Percentiles rank a stretch among this genome's conserved stretches.
Evolutionary conservation across 2,329 filamentous ascomycete genomes (phyloP).

Genomic region (Cryphonectria nitschkei): DNA sequence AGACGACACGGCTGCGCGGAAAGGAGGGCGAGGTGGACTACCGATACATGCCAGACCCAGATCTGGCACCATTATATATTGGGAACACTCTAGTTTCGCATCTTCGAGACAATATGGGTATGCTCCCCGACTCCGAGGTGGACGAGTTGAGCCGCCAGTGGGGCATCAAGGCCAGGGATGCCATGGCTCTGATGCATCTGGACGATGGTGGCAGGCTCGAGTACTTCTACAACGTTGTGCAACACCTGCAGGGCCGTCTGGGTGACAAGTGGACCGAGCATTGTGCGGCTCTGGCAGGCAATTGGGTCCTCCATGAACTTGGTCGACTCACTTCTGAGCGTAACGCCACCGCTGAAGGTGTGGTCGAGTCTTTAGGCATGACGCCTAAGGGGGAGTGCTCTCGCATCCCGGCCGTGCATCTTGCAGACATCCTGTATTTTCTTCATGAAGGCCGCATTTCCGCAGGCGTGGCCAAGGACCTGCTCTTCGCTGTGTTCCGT

Average conservation of each 20-base stretch:
- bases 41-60: slow-evolving; percentile 96
- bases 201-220: slow-evolving; percentile 80
- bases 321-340: slow-evolving; percentile 65
- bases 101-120: slow-evolving; percentile 66
- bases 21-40: slow-evolving; percentile 99
- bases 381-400: slow-evolving; percentile 51
- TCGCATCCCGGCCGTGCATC: slow-evolving; percentile 49
- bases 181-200: slow-evolving; percentile 74
- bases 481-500: slow-evolving; percentile 57
- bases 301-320: slow-evolving; percentile 77
- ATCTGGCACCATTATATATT: slow-evolving; percentile 80
- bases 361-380: slow-evolving; percentile 33
- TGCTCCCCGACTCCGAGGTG: slow-evolving; percentile 72
- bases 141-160: slow-evolving; percentile 64
- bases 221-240: slow-evolving; percentile 75
- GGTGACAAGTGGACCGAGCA: slow-evolving; percentile 31
- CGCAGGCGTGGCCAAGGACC: slow-evolving; percentile 60
- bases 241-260: slow-evolving; percentile 44
- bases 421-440: slow-evolving; percentile 56
- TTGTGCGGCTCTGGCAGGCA: slow-evolving; percentile 55
- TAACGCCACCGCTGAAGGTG: slow-evolving; percentile 31
- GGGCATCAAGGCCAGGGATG: slow-evolving; percentile 78
- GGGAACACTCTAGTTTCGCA: slow-evolving; percentile 69
- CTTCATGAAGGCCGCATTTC: slow-evolving; percentile 56
- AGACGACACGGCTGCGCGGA: slow-evolving; percentile 79